Conservation (phyloP, 169 alveolate species). For the Cryptosporidium baileyi region DNA sequence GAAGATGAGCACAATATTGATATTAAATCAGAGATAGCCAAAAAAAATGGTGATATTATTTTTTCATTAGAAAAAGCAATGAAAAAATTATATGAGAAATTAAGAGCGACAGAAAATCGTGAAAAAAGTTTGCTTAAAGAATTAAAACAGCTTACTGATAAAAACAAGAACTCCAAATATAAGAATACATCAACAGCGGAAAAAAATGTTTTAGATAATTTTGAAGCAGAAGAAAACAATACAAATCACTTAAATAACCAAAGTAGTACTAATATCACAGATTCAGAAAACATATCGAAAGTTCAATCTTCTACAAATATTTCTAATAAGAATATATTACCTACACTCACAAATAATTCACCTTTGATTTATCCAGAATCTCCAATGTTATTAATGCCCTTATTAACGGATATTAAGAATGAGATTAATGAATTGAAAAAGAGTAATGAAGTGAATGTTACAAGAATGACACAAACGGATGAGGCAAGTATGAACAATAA, state of each 20-base stretch:
- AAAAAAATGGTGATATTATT: conserved; percentile 4
- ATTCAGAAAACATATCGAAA: background rate
- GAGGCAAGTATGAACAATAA: background rate
- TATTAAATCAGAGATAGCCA: background rate
- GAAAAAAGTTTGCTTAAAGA: conserved; percentile 44
- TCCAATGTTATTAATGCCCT: conserved; percentile 64
- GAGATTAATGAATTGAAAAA: conserved; percentile 46
- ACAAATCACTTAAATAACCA: background rate
- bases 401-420: conserved; percentile 44
- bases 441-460: conserved; percentile 3
- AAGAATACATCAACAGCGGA: background rate
- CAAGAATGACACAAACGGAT: background rate
- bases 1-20: background rate
- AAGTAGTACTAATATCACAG: background rate
- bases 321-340: background rate
- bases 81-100: conserved; percentile 51
- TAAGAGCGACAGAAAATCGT: conserved; percentile 40
- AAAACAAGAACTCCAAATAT: background rate
- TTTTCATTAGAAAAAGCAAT: conserved; percentile 29
- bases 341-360: conserved; percentile 38
- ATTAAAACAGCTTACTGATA: conserved; percentile 34
- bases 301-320: background rate
- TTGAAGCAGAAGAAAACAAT: background rate
- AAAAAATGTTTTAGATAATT: background rate
- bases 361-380: conserved; percentile 62